Evolutionary conservation across 2,329 filamentous ascomycete genomes (phyloP).

Genomic region (Fusarium sp.): DNA sequence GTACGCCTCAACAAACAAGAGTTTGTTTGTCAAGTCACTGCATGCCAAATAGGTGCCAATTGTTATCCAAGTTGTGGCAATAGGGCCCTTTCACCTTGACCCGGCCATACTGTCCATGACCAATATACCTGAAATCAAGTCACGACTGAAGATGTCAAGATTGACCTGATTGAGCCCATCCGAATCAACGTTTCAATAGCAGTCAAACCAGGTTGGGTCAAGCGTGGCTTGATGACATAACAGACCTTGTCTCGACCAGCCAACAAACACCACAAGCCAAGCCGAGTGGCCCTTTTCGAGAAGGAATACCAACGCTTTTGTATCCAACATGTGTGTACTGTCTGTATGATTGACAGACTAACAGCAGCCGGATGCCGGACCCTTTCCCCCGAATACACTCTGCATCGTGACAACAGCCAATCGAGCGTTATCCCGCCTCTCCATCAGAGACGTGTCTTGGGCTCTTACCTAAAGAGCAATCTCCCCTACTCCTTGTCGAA

Average conservation of each 20-base stretch:
- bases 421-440: conserved; percentile 14
- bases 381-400: conserved; percentile 14
- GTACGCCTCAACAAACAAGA: not conserved
- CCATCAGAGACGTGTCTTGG: conserved; percentile 19
- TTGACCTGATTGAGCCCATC: not conserved
- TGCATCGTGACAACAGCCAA: conserved; percentile 28
- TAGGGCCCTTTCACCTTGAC: not conserved
- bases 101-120: not conserved
- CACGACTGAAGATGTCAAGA: not conserved
- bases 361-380: conserved; percentile 21
- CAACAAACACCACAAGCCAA: not conserved
- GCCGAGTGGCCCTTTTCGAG: conserved; percentile 15
- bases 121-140: not conserved
- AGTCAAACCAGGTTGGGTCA: not conserved
- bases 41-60: not conserved
- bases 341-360: conserved; percentile 1
- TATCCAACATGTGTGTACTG: not conserved
- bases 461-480: conserved; percentile 17
- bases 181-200: not conserved
- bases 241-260: not conserved
- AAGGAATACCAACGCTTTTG: conserved; percentile 9
- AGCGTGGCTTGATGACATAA: conserved; percentile 12
- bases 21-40: not conserved
- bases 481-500: conserved; percentile 29
- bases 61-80: not conserved